phyloP scores from a whole-genome alignment of 2,329 filamentous ascomycete species.

The Capronia epimyces region DNA sequence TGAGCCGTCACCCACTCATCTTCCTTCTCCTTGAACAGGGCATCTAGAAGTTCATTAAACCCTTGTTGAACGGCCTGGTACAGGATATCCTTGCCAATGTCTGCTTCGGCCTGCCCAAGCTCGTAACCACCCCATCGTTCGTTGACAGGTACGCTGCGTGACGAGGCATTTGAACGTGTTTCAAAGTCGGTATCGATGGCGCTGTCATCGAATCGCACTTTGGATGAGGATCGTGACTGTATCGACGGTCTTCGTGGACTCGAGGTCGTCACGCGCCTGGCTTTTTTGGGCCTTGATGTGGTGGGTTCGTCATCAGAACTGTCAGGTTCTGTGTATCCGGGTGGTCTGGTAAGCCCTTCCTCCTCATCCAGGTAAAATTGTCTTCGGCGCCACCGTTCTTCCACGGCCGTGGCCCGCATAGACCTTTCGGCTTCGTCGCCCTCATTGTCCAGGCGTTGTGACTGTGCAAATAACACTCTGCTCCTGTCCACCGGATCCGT shows the following conservation, averaged over 20 bases:
- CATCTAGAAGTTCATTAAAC: conserved; percentile 86
- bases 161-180: conserved; percentile 66
- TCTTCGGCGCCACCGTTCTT: conserved; percentile 69
- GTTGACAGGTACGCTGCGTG: conserved; percentile 58
- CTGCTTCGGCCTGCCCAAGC: conserved; percentile 71
- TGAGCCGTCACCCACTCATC: conserved; percentile 65
- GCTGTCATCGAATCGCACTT: conserved; percentile 71
- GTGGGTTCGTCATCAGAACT: conserved; percentile 37
- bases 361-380: conserved; percentile 82
- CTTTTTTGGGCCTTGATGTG: conserved; percentile 9
- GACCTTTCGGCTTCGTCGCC: conserved; percentile 36
- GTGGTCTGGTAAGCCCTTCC: conserved; percentile 63
- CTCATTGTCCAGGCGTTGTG: conserved; percentile 38
- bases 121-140: conserved; percentile 74
- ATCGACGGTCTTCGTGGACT: conserved; percentile 39
- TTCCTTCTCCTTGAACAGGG: conserved; percentile 76
- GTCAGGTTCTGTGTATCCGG: conserved; percentile 51
- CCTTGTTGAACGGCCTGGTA: conserved; percentile 89
- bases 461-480: conserved; percentile 37
- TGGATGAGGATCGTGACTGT: conserved; percentile 69
- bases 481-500: conserved; percentile 40
- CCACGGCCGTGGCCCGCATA: conserved; percentile 43
- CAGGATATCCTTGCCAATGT: conserved; percentile 80
- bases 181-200: conserved; percentile 61
- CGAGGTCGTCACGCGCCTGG: conserved; percentile 1